phyloP scores from a whole-genome alignment of 345 rosid species.

The Eucalyptus microcorys region DNA sequence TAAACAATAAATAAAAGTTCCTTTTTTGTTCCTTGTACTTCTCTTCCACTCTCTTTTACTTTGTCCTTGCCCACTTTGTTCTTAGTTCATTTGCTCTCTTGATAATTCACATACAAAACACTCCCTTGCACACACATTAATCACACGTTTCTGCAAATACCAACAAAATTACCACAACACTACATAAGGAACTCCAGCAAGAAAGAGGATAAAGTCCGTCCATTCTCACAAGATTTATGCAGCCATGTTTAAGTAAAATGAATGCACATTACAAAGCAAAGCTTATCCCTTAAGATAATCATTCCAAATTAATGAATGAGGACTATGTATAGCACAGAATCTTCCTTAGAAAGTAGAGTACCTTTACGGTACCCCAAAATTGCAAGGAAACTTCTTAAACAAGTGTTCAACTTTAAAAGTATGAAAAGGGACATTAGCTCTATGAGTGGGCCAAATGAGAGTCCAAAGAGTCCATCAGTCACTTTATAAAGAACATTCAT shows the following conservation, averaged over 20 bases:
- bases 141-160: too few relatives aligned
- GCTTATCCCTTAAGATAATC: neutral
- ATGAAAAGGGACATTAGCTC: neutral
- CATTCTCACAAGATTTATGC: neutral
- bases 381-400: neutral
- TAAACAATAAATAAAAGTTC: too few relatives aligned
- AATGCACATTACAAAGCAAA: neutral
- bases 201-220: neutral
- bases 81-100: too few relatives aligned
- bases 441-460: neutral
- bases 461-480: neutral
- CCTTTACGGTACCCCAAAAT: neutral
- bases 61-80: too few relatives aligned
- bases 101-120: too few relatives aligned
- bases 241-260: neutral
- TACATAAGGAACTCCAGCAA: neutral
- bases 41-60: too few relatives aligned
- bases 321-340: neutral
- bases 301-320: neutral
- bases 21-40: too few relatives aligned
- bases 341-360: neutral
- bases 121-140: too few relatives aligned
- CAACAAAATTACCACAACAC: neutral
- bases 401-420: neutral
- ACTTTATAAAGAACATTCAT: neutral